Evolutionary conservation across 805 yeast genomes (phyloP).

Genomic region (Saccharomycopsis schoenii): DNA sequence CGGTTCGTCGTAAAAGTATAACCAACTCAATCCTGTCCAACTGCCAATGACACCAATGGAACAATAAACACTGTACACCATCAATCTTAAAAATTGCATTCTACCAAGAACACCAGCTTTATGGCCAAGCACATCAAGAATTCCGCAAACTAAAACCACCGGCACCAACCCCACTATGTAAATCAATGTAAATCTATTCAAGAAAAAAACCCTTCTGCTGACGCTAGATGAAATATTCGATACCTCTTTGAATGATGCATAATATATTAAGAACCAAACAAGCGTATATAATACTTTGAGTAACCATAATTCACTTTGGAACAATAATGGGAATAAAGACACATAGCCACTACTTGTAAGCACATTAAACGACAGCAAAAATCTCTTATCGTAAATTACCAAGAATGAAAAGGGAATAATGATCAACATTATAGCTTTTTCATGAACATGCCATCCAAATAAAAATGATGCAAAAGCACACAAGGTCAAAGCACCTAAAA

Average conservation of each 20-base stretch:
- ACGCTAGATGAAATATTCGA: conserved; percentile 35
- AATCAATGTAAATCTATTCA: conserved; percentile 59
- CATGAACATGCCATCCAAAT: conserved; percentile 99
- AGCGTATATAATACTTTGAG: conserved; percentile 69
- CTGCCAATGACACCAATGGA: conserved; percentile 74
- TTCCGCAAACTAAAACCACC: conserved; percentile 38
- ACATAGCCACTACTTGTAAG: conserved; percentile 75
- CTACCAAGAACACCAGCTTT: conserved; percentile 44
- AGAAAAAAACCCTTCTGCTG: conserved; percentile 43
- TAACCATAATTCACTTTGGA: conserved; percentile 69
- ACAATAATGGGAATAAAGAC: conserved; percentile 79
- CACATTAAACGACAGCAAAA: conserved; percentile 61
- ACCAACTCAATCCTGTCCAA: conserved; percentile 86
- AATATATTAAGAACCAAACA: conserved; percentile 76
- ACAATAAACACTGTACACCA: conserved; percentile 81
- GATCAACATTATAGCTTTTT: conserved; percentile 86
- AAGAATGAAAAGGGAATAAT: conserved; percentile 82
- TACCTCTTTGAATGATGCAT: conserved; percentile 62
- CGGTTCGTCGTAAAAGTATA: conserved; percentile 73
- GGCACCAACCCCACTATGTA: conserved; percentile 63
- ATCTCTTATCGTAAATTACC: conserved; percentile 58
- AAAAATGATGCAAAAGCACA: conserved; percentile 88
- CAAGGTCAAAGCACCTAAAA: conserved; percentile 73
- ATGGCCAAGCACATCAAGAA: conserved; percentile 47
- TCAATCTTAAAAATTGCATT: conserved; percentile 66